These are phyloP conservation scores for Cyphellophora attinorum DNA, from an alignment of 2,329 filamentous ascomycete species.

Conservation along the genomic window DNA sequence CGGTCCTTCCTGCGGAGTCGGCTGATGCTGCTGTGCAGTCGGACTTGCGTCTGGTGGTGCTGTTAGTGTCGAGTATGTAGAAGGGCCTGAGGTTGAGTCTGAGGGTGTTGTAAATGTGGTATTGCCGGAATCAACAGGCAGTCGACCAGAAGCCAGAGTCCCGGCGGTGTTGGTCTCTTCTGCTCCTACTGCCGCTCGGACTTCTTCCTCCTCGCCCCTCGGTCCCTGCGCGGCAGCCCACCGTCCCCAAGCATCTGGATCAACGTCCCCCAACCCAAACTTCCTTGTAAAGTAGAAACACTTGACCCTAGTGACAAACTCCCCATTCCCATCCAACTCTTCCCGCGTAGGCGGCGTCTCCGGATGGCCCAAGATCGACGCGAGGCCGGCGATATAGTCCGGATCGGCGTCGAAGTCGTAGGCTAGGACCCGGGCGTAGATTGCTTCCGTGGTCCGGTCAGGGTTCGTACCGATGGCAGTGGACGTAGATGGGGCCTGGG, in stretches of 20 bases:
- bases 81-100: slow-evolving; percentile 5
- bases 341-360: slow-evolving; percentile 26
- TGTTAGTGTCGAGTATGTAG: too few relatives aligned
- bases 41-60: not conserved
- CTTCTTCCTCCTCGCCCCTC: slow-evolving; percentile 11
- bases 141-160: too few relatives aligned
- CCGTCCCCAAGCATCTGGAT: slow-evolving; percentile 58
- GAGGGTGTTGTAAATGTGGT: slow-evolving; percentile 5
- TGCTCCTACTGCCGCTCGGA: slow-evolving; percentile 3
- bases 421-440: slow-evolving; percentile 25
- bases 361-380: slow-evolving; percentile 34
- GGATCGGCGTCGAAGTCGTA: slow-evolving; percentile 32
- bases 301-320: slow-evolving; percentile 35
- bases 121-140: too few relatives aligned
- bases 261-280: slow-evolving; percentile 38
- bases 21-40: slow-evolving; percentile 7
- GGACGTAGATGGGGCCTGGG: too few relatives aligned
- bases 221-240: slow-evolving; percentile 42
- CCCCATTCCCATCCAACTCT: slow-evolving; percentile 29
- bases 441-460: too few relatives aligned
- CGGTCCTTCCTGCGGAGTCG: slow-evolving; percentile 36
- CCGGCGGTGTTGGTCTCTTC: slow-evolving; percentile 5
- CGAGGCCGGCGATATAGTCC: slow-evolving; percentile 39
- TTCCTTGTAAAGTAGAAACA: slow-evolving; percentile 40
- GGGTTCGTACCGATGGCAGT: too few relatives aligned